Evolutionary conservation across 352 stramenopile species (phyloP), one percentile per base, ranked within the genome.

Genomic region (Pythium scleroteichum): DNA sequence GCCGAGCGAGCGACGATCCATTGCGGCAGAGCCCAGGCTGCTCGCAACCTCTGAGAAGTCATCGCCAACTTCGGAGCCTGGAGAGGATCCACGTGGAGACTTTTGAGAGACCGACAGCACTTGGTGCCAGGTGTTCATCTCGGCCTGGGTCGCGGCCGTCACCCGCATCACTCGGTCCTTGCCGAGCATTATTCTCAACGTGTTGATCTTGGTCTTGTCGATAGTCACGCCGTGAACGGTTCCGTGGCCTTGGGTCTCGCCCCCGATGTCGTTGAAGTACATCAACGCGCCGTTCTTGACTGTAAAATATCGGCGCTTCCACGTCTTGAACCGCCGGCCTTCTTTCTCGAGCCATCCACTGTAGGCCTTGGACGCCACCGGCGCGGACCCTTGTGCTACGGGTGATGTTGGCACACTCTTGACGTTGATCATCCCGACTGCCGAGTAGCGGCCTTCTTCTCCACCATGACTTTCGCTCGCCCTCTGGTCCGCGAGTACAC

Each of bases 281-380:
- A 90, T 87, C 46, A 92, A 64, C 17, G 77, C 76, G 8, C 76
- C 76, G 19, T 85, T 85, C 48, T 86, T 84, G 52, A 89, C 62
- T 10, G 79, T 88, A 39, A 93, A 93, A 54, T 84, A 93, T 3
- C 82, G 74, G 17, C 59, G 64, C 62, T 90, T 93, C 84, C 84
- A 93, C 7, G 75, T 91, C 75, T 87, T 90, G 62, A 90, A 87
- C 2, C 67, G 71, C 29, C 82, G 76, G 0, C 84, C 82, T 71
- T 93, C 84, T 52, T 90, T 91, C 61, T 88, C 74, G 19, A 93
- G 69, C 81, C 82, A 93, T 1, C 84, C 84, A 60, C 75, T 90
- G 53, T 82, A 22, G 42, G 24, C 50, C 16, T 60, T 48, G 16
- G 20, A 23, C 12, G 23, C 20, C 16, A n/a, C 23, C 35, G 35